Percentiles rank a stretch among this genome's conserved stretches.
phyloP scores from a whole-genome alignment of 495 filamentous ascomycete species.

The Neurospora intermedia region DNA sequence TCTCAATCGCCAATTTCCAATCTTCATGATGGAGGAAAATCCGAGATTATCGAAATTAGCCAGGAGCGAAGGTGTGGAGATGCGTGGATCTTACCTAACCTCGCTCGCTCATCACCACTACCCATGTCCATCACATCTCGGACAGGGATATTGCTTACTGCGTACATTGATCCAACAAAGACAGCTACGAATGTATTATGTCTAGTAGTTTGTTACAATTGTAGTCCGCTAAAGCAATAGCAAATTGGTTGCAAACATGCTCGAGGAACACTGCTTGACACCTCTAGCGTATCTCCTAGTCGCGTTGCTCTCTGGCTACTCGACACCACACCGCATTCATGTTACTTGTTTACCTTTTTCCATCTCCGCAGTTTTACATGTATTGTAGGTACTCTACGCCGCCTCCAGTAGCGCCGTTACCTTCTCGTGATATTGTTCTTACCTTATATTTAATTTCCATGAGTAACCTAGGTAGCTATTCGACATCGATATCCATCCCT shows the following conservation, averaged over 20 bases:
- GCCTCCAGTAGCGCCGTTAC: not conserved
- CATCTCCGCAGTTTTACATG: not conserved
- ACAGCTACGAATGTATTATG: no score
- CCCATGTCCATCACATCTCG: not conserved
- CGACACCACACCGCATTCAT: not conserved
- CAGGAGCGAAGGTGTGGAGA: not conserved
- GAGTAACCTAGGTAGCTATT: not conserved
- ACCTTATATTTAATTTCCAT: not conserved
- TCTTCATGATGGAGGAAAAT: not conserved
- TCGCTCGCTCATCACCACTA: not conserved
- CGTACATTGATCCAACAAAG: no score
- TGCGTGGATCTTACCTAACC: not conserved
- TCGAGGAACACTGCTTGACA: not conserved
- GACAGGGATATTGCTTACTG: not conserved
- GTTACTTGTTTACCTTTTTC: not conserved
- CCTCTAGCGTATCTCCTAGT: not conserved
- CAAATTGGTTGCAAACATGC: not conserved
- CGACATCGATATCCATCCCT: not conserved
- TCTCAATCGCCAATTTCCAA: not conserved
- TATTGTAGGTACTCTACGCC: not conserved
- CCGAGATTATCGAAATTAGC: not conserved
- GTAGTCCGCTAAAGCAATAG: not conserved
- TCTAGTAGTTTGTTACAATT: no score
- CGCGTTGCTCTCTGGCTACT: not conserved
- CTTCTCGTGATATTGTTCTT: not conserved